Evolutionary conservation across 768 basidiomycete species (phyloP).

Genomic region (Crepidotus variabilis): DNA sequence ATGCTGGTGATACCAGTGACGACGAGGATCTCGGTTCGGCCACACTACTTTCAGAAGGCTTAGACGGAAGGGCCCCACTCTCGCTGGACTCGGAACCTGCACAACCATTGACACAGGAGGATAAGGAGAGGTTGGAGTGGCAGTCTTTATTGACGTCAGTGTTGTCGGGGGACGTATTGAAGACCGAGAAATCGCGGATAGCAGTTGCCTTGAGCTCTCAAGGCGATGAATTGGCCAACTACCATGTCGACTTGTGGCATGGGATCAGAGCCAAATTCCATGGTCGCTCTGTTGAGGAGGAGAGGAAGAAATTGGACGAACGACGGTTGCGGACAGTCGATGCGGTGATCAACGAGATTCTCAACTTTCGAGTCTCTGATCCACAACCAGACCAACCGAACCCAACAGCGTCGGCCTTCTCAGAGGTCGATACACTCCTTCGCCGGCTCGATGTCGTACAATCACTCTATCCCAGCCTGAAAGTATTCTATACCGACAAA

Average conservation of each 20-base stretch:
- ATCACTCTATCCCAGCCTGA: conserved; percentile 82
- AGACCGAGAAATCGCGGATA: conserved; percentile 92
- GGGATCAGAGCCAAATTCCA: conserved; percentile 86
- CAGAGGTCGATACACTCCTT: conserved; percentile 63
- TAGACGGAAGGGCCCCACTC: conserved; percentile 49
- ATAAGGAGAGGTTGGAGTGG: conserved; percentile 89
- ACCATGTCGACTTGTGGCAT: conserved; percentile 78
- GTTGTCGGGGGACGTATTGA: conserved; percentile 89
- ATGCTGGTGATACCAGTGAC: conserved; percentile 71
- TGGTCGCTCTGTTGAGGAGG: conserved; percentile 76
- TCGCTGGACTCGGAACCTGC: conserved; percentile 60
- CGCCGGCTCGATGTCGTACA: conserved; percentile 78
- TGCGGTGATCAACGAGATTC: conserved; percentile 78
- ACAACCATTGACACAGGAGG: conserved; percentile 66
- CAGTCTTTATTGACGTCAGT: conserved; percentile 94
- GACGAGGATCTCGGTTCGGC: conserved; percentile 60
- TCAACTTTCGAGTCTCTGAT: conserved; percentile 60
- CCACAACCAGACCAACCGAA: conserved; percentile 30
- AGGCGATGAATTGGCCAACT: conserved; percentile 64
- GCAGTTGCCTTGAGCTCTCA: conserved; percentile 71
- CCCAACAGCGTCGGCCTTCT: conserved; percentile 43
- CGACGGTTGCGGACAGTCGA: conserved; percentile 79
- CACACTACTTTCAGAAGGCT: conserved; percentile 35
- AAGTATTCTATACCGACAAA: conserved; percentile 77
- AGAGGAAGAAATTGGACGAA: conserved; percentile 78